phyloP scores from a whole-genome alignment of 352 stramenopile genomes.

The Phytophthora pinifolia region DNA sequence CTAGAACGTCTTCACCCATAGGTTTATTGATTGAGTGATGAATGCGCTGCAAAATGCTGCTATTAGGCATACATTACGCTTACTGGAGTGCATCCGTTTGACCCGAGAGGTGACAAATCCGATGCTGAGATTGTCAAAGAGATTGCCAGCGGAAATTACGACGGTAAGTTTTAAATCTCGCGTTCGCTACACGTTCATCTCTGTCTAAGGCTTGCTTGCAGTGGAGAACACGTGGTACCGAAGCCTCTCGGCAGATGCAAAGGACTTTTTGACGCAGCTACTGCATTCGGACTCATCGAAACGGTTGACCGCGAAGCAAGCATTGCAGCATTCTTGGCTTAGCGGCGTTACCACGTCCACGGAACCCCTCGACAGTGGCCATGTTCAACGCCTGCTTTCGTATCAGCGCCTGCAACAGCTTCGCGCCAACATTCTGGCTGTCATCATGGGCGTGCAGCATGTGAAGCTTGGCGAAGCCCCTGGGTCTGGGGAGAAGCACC shows the following conservation, averaged over 20 bases:
- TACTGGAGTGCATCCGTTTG: slow-evolving; percentile 76
- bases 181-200: too few species aligned
- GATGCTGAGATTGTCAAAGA: slow-evolving; percentile 70
- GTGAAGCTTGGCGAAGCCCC: slow-evolving; percentile 43
- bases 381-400: slow-evolving; percentile 48
- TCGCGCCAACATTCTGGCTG: slow-evolving; percentile 71
- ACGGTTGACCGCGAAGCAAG: slow-evolving; percentile 57
- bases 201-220: slow-evolving; percentile 13
- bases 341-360: slow-evolving; percentile 40
- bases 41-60: neutral
- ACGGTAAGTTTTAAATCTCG: slow-evolving; percentile 33
- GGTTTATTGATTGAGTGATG: neutral
- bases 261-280: slow-evolving; percentile 56
- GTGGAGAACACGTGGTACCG: slow-evolving; percentile 74
- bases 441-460: slow-evolving; percentile 71
- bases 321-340: slow-evolving; percentile 66
- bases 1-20: neutral
- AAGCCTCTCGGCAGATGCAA: slow-evolving; percentile 53
- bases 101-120: slow-evolving; percentile 65
- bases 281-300: slow-evolving; percentile 50
- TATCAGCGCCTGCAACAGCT: slow-evolving; percentile 76
- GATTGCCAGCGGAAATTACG: slow-evolving; percentile 59
- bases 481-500: slow-evolving; percentile 10
- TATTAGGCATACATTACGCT: slow-evolving; percentile 70
- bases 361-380: slow-evolving; percentile 48